A percentile compares a stretch with the other conserved stretches of the same genome.
These are phyloP conservation scores for Ceratobasidium sp. DNA, from an alignment of 1,284 basidiomycete species.

Conservation along the genomic window DNA sequence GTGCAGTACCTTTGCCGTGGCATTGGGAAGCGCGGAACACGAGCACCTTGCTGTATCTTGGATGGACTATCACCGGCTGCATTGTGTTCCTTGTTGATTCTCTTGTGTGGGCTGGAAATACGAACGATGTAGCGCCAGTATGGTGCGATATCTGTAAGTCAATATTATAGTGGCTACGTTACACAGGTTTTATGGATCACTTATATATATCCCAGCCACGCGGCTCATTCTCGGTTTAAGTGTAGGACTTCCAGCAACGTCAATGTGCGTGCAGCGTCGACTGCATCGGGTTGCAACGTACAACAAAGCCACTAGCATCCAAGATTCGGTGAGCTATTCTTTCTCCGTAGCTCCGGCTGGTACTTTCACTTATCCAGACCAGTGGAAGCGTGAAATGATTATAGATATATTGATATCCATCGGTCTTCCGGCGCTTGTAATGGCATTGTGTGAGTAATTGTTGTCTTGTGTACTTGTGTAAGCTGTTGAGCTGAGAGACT, in stretches of 20 bases:
- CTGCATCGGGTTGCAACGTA: conserved; percentile 64
- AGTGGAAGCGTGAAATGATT: conserved; percentile 50
- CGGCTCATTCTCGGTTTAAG: no score
- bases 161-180: no score
- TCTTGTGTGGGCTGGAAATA: conserved; percentile 75
- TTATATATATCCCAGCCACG: no score
- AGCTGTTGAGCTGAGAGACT: background rate
- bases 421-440: conserved; percentile 63
- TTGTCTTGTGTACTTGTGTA: conserved; percentile 64
- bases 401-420: conserved; percentile 64
- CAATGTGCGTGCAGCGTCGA: conserved; percentile 67
- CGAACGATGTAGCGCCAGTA: conserved; percentile 68
- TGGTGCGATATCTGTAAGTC: conserved; percentile 83
- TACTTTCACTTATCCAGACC: no score
- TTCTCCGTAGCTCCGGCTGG: background rate
- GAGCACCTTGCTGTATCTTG: conserved; percentile 75
- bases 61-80: conserved; percentile 71
- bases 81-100: conserved; percentile 73
- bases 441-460: no score
- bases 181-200: no score
- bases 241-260: no score
- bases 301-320: conserved; percentile 51
- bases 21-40: conserved; percentile 73
- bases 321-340: conserved; percentile 38
- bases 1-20: conserved; percentile 70